Conservation (phyloP, 257 asterid species). For the Anisodus tanguticus region DNA sequence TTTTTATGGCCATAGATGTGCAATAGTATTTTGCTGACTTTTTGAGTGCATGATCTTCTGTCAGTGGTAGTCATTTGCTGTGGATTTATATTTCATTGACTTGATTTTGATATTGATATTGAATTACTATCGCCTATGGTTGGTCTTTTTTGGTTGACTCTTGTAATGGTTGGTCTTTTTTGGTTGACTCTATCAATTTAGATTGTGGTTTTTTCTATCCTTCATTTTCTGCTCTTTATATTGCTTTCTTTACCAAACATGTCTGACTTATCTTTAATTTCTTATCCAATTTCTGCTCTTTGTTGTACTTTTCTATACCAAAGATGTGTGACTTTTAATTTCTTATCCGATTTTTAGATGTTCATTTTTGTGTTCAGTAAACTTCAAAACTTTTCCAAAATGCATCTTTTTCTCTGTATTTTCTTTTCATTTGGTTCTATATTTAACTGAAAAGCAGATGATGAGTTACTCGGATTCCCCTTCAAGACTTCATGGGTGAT, state of each 20-base stretch:
- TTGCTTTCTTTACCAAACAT: not conserved
- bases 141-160: not conserved
- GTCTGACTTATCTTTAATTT: not conserved
- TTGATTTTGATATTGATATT: not conserved
- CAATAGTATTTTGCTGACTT: not conserved
- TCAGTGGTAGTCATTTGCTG: not conserved
- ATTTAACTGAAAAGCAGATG: constrained; percentile 49
- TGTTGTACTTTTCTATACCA: not conserved
- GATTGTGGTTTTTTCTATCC: not conserved
- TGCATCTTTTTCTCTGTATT: not conserved
- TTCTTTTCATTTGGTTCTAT: not conserved
- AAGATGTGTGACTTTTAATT: not conserved
- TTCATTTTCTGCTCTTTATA: not conserved
- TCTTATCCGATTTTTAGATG: not conserved
- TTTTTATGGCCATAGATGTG: not conserved
- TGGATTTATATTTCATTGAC: not conserved
- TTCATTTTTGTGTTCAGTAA: not conserved
- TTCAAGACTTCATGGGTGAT: constrained; percentile 85
- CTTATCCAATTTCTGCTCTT: not conserved
- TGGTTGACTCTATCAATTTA: not conserved
- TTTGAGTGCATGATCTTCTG: not conserved
- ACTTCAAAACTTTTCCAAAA: not conserved
- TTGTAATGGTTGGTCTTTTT: not conserved
- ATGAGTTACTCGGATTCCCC: constrained; percentile 99
- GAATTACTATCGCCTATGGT: not conserved